Base-by-base conservation (phyloP, 129 eudicot species). In the Flaveria robusta region DNA sequence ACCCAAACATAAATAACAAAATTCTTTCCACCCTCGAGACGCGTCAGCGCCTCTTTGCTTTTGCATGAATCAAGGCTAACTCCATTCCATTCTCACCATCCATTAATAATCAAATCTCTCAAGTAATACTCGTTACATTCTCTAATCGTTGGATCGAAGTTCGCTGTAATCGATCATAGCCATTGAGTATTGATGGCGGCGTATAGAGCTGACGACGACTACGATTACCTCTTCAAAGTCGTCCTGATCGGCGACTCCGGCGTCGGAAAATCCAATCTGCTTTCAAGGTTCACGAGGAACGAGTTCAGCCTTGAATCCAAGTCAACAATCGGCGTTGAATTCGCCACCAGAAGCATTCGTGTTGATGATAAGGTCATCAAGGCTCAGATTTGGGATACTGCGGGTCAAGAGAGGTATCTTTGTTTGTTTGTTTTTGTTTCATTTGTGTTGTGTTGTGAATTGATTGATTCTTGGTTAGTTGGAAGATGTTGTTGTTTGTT, bases 361-460 rank as follows among this genome's bases (percentile, higher is more conserved):
- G 88, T 88, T 72, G 88, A 88, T 72, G 88, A 83, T 15, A 88
- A 88, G 77, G 67, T 88, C 65, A 77, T 88, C 69, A 88, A 88
- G 85, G 92, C 89, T 63, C 89, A 88, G 86, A 88, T 88, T 88
- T 88, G 90, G 93, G 93, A 88, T 69, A 88, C 93, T n/a, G 93
- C 90, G 19, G 90, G 88, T 70, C 93, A 83, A 75, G 93, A 88
- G 58, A 79, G 93, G 93, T 88, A 59, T 43, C 13, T 15, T 47
- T 72, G 27, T 72, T 34, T 31, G 41, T 34, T 24, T 72, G 20
- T 24, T 66, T 64, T 41, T 31, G n/a, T 18, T 31, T 65, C 14
- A 6, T 29, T n/a, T n/a, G n/a, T n/a, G n/a, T n/a, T n/a, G n/a
- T n/a, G n/a, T n/a, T n/a, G 3, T 10, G 23, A 24, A 64, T 64